A percentile compares a stretch with the other conserved stretches of the same genome.
These are phyloP conservation scores for Polyporus arcularius DNA, from an alignment of 768 basidiomycete genomes.

Conservation along the genomic window DNA sequence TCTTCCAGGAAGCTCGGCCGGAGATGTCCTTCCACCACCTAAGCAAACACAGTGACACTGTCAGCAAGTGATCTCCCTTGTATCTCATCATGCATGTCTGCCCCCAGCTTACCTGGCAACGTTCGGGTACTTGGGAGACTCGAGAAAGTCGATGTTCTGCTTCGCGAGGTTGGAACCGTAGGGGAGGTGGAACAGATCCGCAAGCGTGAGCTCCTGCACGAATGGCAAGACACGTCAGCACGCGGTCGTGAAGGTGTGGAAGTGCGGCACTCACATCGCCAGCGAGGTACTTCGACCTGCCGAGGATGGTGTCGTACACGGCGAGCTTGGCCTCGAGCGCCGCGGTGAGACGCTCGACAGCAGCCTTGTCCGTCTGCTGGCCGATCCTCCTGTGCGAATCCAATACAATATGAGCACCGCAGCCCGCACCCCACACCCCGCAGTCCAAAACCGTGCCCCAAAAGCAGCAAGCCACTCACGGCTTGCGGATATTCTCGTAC, in stretches of 20 bases:
- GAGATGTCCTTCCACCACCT: slow-evolving; percentile 58
- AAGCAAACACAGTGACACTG: neutral
- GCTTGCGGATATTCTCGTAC: slow-evolving; percentile 50
- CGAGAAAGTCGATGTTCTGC: slow-evolving; percentile 32
- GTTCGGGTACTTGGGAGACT: slow-evolving; percentile 37
- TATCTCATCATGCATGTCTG: no score
- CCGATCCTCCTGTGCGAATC: slow-evolving; percentile 20
- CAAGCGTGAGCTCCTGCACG: slow-evolving; percentile 48
- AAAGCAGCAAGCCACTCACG: slow-evolving; percentile 35
- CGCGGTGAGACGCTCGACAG: slow-evolving; percentile 28
- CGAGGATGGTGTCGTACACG: slow-evolving; percentile 57
- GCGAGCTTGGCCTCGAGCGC: slow-evolving; percentile 45
- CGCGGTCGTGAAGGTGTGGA: no score
- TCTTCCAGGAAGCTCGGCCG: slow-evolving; percentile 45
- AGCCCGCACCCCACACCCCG: no score
- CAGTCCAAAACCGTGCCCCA: no score
- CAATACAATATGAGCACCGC: neutral
- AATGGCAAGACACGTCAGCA: neutral
- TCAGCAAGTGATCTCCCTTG: neutral
- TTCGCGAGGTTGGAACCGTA: slow-evolving; percentile 35
- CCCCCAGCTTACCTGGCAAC: slow-evolving; percentile 39
- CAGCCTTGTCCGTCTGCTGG: slow-evolving; percentile 33
- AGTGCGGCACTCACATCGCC: slow-evolving; percentile 26
- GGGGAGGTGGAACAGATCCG: slow-evolving; percentile 60
- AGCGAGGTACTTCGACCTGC: slow-evolving; percentile 36